Base-by-base conservation (phyloP, 2,329 filamentous ascomycete genomes). In the Zarea fungicola region DNA sequence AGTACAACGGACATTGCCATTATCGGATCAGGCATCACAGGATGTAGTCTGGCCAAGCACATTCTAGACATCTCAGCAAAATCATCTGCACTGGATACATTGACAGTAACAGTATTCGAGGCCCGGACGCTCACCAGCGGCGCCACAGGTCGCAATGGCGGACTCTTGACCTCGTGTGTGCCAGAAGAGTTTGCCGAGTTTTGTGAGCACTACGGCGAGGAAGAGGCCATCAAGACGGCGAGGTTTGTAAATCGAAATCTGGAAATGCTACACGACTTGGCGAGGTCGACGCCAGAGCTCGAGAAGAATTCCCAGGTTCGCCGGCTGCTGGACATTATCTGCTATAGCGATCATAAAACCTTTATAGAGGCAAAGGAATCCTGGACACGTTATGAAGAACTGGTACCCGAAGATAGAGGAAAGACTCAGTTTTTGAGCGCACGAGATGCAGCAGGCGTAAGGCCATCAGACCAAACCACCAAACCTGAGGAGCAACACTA, bases 211-310 rank as follows among this genome's bases (percentile, higher is more conserved):
- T 55, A 66, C 28, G 65, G 67, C 0, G 51, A 55, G 1, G 64
- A 66, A 34, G 57, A 62, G 4, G 73, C 75, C 2, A 64, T 63
- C 16, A 61, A 64, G 40, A 63, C 76, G n/a, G 63, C 68, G 1
- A 56, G 64, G 1, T 76, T 77, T 46, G 67, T 70, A 51, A 56
- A 70, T 22, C 44, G 57, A 25, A 69, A 73, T 42, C 56, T 74
- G 5, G 58, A 64, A 19, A 53, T 13, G 21, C 52, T 57, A 39
- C 50, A 55, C 16, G 51, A 48, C 49, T 52, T 61, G 10, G 37
- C 55, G 4, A 48, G 50, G 11, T 52, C 53, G 42, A 51, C 54
- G n/a, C 40, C 39, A 7, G 46, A 54, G 19, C 23, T 54, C 14
- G 46, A 54, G 22, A 39, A 53, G 4, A 48, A 46, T 6, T 56